Conservation (phyloP, 2,329 filamentous ascomycete species). For the Diaporthe capsici region DNA sequence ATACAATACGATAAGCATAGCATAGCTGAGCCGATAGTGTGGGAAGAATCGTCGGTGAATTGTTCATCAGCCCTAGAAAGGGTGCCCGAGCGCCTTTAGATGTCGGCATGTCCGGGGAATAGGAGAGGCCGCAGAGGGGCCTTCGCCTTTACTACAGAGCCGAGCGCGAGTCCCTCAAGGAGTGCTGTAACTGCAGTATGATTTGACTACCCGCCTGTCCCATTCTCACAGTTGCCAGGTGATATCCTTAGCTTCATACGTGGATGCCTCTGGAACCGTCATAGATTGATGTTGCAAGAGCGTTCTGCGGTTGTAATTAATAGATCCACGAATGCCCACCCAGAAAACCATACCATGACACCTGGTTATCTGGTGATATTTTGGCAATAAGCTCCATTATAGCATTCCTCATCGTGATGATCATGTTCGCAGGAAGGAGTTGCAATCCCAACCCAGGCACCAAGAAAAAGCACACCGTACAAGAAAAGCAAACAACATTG, state of each 20-base stretch:
- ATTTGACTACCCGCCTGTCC: too few species aligned
- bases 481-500: background rate
- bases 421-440: background rate
- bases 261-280: background rate
- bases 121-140: background rate
- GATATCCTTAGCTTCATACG: background rate
- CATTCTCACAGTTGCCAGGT: conserved; percentile 19
- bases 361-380: background rate
- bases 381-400: background rate
- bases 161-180: background rate
- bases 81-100: background rate
- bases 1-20: background rate
- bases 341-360: background rate
- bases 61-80: background rate
- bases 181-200: background rate
- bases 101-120: background rate
- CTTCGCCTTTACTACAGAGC: background rate
- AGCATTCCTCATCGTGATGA: conserved; percentile 11
- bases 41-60: background rate
- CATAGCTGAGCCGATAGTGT: background rate
- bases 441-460: background rate
- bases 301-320: background rate
- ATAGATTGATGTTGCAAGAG: background rate
- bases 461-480: background rate
- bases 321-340: background rate